A percentile compares a stretch with the other conserved stretches of the same genome.
These are phyloP conservation scores for Nannochloropsis salina DNA, from an alignment of 108 stramenopile species.

Conservation along the genomic window DNA sequence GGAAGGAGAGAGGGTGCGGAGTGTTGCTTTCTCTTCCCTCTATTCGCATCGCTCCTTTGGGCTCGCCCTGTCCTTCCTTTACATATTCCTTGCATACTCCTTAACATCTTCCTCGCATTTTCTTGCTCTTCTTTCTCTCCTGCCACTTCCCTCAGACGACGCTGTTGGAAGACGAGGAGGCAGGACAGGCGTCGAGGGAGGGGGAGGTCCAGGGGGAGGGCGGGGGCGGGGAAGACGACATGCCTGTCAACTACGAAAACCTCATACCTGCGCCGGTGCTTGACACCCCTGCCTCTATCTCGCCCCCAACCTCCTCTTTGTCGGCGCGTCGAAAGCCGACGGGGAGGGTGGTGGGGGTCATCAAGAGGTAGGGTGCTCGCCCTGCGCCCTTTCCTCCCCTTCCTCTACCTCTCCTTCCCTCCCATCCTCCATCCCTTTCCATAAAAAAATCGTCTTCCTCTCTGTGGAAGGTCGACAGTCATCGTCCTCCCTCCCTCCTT, in stretches of 20 bases:
- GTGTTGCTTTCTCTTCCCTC: neutral
- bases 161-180: slow-evolving; percentile 24
- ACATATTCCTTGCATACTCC: too few relatives aligned
- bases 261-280: neutral
- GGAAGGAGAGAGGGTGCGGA: slow-evolving; percentile 59
- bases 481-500: neutral
- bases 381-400: neutral
- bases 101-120: neutral
- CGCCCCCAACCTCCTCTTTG: neutral
- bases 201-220: slow-evolving; percentile 61
- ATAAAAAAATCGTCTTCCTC: too few relatives aligned
- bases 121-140: neutral
- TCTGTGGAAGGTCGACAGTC: too few relatives aligned
- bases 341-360: slow-evolving; percentile 52
- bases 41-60: neutral
- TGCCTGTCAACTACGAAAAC: slow-evolving; percentile 38
- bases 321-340: neutral
- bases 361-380: neutral
- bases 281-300: neutral
- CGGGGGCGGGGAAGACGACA: slow-evolving; percentile 53
- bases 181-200: slow-evolving; percentile 62
- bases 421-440: neutral
- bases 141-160: neutral
- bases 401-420: neutral
- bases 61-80: too few relatives aligned